Evolutionary conservation across 495 filamentous ascomycete species (phyloP).

Genomic region (Penicillium waksmanii): DNA sequence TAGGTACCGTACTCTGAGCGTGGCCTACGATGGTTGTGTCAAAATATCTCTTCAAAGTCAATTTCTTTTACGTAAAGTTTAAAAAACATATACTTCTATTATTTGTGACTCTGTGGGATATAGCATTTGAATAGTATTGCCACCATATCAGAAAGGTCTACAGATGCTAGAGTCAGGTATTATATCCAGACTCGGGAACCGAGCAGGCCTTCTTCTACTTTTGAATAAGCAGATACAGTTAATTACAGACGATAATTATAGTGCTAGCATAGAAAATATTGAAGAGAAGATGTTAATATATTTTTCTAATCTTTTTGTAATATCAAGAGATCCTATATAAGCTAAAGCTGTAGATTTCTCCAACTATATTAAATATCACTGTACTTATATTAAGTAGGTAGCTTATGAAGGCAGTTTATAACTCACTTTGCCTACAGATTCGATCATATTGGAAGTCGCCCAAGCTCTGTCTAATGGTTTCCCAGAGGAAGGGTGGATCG

Average conservation of each 20-base stretch:
- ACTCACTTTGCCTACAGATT: too few species aligned
- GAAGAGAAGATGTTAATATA: too few species aligned
- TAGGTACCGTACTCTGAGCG: neutral
- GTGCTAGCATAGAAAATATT: too few species aligned
- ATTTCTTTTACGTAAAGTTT: neutral
- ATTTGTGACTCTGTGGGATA: neutral
- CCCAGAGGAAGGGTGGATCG: too few species aligned
- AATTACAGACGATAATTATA: neutral
- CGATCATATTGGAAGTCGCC: too few species aligned
- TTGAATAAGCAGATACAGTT: neutral
- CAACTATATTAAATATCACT: too few species aligned
- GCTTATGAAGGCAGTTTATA: too few species aligned
- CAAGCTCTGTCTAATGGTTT: too few species aligned
- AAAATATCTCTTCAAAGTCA: neutral
- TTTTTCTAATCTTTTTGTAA: too few species aligned
- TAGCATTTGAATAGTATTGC: neutral
- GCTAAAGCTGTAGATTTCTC: too few species aligned
- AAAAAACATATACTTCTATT: neutral
- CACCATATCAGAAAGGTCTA: neutral
- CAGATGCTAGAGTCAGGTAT: neutral
- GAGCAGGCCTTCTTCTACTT: neutral
- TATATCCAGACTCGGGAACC: neutral
- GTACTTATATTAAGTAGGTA: too few species aligned
- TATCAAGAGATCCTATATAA: too few species aligned
- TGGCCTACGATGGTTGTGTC: neutral